phyloP scores from a whole-genome alignment of 352 stramenopile genomes.

The Pythium myriotylum region DNA sequence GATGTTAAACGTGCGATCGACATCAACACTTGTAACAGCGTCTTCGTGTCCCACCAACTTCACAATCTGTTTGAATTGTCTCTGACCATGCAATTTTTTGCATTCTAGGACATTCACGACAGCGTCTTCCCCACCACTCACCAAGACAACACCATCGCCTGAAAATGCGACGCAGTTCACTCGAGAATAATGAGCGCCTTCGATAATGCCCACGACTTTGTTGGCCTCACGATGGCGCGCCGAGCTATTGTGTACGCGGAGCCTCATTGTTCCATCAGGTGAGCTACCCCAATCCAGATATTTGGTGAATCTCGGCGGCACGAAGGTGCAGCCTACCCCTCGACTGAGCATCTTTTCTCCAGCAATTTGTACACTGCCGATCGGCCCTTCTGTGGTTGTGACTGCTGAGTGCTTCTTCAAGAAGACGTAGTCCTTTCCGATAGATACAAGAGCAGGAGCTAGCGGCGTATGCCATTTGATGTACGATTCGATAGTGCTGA shows the following conservation, averaged over 20 bases:
- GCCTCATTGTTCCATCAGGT: constrained; percentile 56
- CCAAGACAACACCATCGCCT: constrained; percentile 56
- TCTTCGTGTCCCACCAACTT: constrained; percentile 76
- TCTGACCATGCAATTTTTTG: constrained; percentile 54
- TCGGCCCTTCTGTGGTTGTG: constrained; percentile 40
- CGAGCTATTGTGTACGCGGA: constrained; percentile 59
- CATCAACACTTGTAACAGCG: constrained; percentile 58
- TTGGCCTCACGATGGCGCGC: constrained; percentile 58
- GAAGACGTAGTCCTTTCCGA: constrained; percentile 81
- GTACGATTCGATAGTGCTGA: constrained; percentile 67
- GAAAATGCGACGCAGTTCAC: constrained; percentile 66
- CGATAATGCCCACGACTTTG: constrained; percentile 68
- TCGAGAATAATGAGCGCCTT: constrained; percentile 56
- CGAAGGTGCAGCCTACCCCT: constrained; percentile 46
- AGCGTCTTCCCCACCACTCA: constrained; percentile 68
- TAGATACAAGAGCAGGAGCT: constrained; percentile 63
- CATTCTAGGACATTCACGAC: constrained; percentile 78
- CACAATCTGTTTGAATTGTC: constrained; percentile 64
- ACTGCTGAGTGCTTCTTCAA: constrained; percentile 53
- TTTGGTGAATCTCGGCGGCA: constrained; percentile 73
- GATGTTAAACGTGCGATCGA: constrained; percentile 78
- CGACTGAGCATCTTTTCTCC: constrained; percentile 71
- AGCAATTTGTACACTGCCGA: constrained; percentile 60
- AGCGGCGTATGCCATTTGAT: constrained; percentile 79
- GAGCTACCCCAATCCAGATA: constrained; percentile 66